A percentile compares a stretch with the other conserved stretches of the same genome.
Conservation (phyloP, 2,329 filamentous ascomycete species). For the Magnaporthales sp. region DNA sequence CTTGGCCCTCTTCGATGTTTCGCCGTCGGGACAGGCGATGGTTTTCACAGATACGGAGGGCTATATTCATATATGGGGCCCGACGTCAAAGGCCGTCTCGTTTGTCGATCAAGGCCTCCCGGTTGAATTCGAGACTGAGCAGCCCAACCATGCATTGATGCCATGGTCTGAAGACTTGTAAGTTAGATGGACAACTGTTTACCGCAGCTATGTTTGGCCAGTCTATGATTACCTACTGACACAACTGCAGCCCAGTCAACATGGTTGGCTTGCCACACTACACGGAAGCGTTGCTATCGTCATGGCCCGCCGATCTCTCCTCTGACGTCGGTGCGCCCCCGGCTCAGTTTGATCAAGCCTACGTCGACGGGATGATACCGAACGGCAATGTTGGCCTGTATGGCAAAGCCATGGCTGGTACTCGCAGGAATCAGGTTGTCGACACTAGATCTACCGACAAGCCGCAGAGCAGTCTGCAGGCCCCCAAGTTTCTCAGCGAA, state of each 20-base stretch:
- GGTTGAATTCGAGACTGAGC: constrained; percentile 64
- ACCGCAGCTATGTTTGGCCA: background rate
- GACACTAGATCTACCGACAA: constrained; percentile 60
- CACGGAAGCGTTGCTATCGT: constrained; percentile 75
- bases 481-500: constrained; percentile 91
- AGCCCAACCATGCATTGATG: constrained; percentile 33
- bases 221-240: constrained; percentile 1
- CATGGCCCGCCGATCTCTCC: constrained; percentile 77
- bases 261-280: constrained; percentile 90
- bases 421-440: constrained; percentile 74
- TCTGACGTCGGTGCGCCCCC: constrained; percentile 83
- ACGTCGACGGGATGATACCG: constrained; percentile 59
- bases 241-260: constrained; percentile 58
- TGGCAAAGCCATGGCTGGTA: constrained; percentile 65
- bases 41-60: constrained; percentile 73
- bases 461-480: constrained; percentile 53
- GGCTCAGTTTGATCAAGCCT: constrained; percentile 60
- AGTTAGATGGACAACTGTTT: background rate
- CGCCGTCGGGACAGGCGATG: constrained; percentile 78
- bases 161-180: constrained; percentile 25
- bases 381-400: constrained; percentile 65
- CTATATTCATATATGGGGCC: constrained; percentile 80
- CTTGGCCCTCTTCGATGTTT: constrained; percentile 75
- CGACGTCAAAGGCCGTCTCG: constrained; percentile 65
- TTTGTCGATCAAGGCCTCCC: constrained; percentile 77